phyloP scores from a whole-genome alignment of 2,329 filamentous ascomycete species.

The Fusarium denticulatum region DNA sequence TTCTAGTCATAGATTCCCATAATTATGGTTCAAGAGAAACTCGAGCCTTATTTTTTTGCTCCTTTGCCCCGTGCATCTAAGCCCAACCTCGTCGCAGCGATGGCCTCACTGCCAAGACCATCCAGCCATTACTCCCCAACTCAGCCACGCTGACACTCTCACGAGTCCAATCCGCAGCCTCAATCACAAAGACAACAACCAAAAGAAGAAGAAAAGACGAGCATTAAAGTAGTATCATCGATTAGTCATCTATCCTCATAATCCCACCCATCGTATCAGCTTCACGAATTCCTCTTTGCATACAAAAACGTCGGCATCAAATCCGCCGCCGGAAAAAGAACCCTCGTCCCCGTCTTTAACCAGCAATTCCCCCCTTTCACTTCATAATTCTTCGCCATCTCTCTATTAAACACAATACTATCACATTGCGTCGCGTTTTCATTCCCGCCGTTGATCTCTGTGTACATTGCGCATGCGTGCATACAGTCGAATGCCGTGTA shows the following conservation, averaged over 20 bases:
- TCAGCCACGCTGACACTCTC: background rate
- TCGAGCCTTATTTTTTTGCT: accelerated
- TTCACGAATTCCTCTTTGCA: background rate
- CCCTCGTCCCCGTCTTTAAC: background rate
- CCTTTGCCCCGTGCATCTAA: accelerated
- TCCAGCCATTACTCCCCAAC: background rate
- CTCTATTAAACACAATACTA: background rate
- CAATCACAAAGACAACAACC: background rate
- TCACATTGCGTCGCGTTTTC: background rate
- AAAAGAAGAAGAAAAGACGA: no score
- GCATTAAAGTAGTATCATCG: accelerated
- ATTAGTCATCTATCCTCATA: no score
- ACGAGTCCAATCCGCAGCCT: background rate
- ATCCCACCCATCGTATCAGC: no score
- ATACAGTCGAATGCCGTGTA: constrained; percentile 12
- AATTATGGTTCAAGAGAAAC: accelerated
- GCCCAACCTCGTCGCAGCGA: background rate
- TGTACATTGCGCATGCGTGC: constrained; percentile 8
- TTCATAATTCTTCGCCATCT: background rate
- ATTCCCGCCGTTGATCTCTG: background rate
- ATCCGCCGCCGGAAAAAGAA: background rate
- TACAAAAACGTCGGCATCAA: constrained; percentile 4
- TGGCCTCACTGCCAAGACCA: background rate
- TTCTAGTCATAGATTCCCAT: background rate
- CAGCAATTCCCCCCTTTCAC: background rate